phyloP scores from a whole-genome alignment of 106 monocot genomes.

The Gastrodia elata region DNA sequence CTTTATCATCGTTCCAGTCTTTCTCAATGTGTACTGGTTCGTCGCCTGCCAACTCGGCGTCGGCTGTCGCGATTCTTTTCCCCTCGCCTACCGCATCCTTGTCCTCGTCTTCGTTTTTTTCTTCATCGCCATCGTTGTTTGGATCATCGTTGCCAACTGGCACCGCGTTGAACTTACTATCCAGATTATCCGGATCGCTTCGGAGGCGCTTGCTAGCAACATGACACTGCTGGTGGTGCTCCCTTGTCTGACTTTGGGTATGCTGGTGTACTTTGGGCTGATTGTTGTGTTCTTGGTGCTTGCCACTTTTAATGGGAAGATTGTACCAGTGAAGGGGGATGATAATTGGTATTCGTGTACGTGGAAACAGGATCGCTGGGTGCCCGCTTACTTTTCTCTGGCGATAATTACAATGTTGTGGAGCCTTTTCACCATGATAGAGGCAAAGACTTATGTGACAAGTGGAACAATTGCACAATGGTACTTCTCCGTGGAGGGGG shows the following conservation, averaged over 20 bases:
- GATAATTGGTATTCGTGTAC: conserved; percentile 26
- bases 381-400: conserved; percentile 65
- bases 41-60: conserved; percentile 38
- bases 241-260: conserved; percentile 33
- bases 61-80: conserved; percentile 34
- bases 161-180: conserved; percentile 62
- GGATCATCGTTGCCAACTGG: conserved; percentile 74
- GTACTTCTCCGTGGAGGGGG: conserved; percentile 63
- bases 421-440: conserved; percentile 50
- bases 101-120: conserved; percentile 60
- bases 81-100: conserved; percentile 59
- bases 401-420: conserved; percentile 75
- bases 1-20: conserved; percentile 52
- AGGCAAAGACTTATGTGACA: conserved; percentile 72
- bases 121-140: conserved; percentile 38
- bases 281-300: conserved; percentile 69
- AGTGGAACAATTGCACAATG: conserved; percentile 85
- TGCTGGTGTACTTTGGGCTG: conserved; percentile 37
- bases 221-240: conserved; percentile 36
- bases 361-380: conserved; percentile 82
- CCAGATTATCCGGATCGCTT: conserved; percentile 43
- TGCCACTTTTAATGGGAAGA: conserved; percentile 54
- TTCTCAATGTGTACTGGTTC: conserved; percentile 84
- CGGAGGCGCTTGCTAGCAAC: conserved; percentile 46
- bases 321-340: conserved; percentile 34